Conservation (phyloP, 2,329 filamentous ascomycete genomes). For the Ploettnerulaceae sp. region DNA sequence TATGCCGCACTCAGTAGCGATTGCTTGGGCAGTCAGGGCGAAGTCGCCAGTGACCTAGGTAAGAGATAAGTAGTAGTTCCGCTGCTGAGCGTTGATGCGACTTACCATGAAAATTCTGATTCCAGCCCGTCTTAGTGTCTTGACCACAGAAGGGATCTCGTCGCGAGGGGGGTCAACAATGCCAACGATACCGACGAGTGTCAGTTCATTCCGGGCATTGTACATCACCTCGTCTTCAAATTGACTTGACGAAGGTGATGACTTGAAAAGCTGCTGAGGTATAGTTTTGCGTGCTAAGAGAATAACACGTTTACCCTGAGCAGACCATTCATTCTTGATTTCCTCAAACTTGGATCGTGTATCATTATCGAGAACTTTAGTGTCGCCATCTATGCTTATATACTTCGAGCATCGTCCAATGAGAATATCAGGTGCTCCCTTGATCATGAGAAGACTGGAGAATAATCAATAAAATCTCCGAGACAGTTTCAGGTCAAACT, state of each 20-base stretch:
- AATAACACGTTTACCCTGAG: conserved; percentile 62
- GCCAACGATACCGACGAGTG: conserved; percentile 51
- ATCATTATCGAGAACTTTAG: conserved; percentile 44
- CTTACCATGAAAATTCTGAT: conserved; percentile 72
- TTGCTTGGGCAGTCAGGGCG: conserved; percentile 67
- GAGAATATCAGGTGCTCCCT: conserved; percentile 72
- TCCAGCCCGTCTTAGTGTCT: conserved; percentile 62
- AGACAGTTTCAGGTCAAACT: conserved; percentile 2
- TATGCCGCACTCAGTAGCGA: conserved; percentile 68
- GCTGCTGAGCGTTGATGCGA: neutral
- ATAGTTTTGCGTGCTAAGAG: conserved; percentile 59
- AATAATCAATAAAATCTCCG: conserved; percentile 12
- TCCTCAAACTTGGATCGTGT: conserved; percentile 46
- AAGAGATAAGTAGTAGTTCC: conserved; percentile 2
- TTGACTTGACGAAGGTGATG: conserved; percentile 41
- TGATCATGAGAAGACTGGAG: conserved; percentile 59
- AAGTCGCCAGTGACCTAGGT: conserved; percentile 67
- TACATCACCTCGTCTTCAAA: conserved; percentile 55
- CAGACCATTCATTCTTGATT: conserved; percentile 65
- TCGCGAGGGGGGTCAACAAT: conserved; percentile 56
- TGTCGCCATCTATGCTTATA: conserved; percentile 50
- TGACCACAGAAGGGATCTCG: conserved; percentile 54
- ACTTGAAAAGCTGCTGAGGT: conserved; percentile 37
- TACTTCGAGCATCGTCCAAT: conserved; percentile 57
- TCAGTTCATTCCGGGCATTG: conserved; percentile 45